Conservation (phyloP, 495 filamentous ascomycete genomes). For the Penicillium longicatenatum region DNA sequence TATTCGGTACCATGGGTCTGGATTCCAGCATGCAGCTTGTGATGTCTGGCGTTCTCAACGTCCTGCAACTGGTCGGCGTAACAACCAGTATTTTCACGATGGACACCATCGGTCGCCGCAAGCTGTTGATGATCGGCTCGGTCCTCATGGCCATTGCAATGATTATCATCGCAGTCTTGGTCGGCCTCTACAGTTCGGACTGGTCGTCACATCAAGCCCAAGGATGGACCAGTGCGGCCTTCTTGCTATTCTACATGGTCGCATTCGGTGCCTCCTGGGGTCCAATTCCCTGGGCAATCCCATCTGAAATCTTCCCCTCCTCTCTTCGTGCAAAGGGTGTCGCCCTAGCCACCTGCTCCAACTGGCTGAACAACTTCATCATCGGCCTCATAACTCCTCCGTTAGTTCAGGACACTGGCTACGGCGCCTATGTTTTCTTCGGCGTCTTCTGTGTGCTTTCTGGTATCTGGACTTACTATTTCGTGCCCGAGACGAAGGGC, state of each 20-base stretch:
- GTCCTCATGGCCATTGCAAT: constrained; percentile 52
- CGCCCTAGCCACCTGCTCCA: constrained; percentile 53
- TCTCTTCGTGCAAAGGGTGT: constrained; percentile 56
- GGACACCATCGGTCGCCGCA: constrained; percentile 49
- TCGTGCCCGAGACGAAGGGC: constrained; percentile 61
- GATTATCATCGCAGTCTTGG: constrained; percentile 52
- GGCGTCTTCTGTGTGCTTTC: constrained; percentile 58
- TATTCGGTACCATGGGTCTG: constrained; percentile 61
- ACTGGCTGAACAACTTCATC: constrained; percentile 61
- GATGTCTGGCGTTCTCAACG: constrained; percentile 61
- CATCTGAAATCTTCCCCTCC: constrained; percentile 48
- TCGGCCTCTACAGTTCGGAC: constrained; percentile 43
- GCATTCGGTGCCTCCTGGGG: constrained; percentile 52
- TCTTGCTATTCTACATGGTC: constrained; percentile 51
- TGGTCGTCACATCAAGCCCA: constrained; percentile 46
- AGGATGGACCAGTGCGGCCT: constrained; percentile 52
- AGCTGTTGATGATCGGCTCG: constrained; percentile 47
- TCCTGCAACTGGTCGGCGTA: constrained; percentile 54
- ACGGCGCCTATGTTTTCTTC: constrained; percentile 59
- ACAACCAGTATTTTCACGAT: constrained; percentile 51
- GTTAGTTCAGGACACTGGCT: constrained; percentile 55
- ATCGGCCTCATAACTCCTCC: constrained; percentile 57
- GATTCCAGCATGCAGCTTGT: constrained; percentile 56
- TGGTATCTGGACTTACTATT: constrained; percentile 53
- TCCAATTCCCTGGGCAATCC: constrained; percentile 49